phyloP scores from a whole-genome alignment of 352 stramenopile species.

The Phytophthora sp. region DNA sequence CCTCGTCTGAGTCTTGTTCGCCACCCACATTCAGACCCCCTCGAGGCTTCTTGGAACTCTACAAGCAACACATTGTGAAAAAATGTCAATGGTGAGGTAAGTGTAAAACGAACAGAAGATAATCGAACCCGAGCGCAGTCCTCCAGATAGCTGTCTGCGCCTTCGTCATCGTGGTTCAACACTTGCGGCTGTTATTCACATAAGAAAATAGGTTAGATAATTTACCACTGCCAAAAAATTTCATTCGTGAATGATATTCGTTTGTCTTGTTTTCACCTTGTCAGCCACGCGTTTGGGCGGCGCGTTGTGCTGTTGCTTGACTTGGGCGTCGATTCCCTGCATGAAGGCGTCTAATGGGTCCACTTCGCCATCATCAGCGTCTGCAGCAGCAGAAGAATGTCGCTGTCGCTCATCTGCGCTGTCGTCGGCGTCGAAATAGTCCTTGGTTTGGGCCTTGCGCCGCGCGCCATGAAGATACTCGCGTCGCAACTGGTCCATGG shows the following conservation, averaged over 20 bases:
- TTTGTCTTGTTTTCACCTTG: constrained; percentile 38
- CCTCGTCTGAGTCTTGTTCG: constrained; percentile 75
- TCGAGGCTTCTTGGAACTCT: constrained; percentile 52
- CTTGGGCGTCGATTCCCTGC: constrained; percentile 78
- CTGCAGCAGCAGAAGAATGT: not conserved
- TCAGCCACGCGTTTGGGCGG: constrained; percentile 31
- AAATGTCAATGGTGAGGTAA: not conserved
- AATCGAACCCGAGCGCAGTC: constrained; percentile 31
- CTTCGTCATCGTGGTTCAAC: constrained; percentile 44
- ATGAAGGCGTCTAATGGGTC: constrained; percentile 89
- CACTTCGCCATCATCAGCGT: constrained; percentile 54
- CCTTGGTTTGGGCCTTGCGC: constrained; percentile 49
- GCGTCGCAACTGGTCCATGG: constrained; percentile 50
- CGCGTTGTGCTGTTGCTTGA: constrained; percentile 45
- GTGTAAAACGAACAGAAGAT: not conserved
- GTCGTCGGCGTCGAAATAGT: constrained; percentile 79
- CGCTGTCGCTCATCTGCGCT: constrained; percentile 36
- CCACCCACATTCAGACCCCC: constrained; percentile 1
- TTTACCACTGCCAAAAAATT: not conserved
- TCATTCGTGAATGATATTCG: not conserved
- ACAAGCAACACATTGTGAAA: constrained; percentile 1
- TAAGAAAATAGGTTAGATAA: constrained; percentile 5
- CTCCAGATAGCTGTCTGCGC: constrained; percentile 40
- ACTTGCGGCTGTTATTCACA: constrained; percentile 33
- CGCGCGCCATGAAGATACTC: constrained; percentile 68